Evolutionary conservation across 495 filamentous ascomycete genomes (phyloP).

Genomic region (Penicillium mononematosum): DNA sequence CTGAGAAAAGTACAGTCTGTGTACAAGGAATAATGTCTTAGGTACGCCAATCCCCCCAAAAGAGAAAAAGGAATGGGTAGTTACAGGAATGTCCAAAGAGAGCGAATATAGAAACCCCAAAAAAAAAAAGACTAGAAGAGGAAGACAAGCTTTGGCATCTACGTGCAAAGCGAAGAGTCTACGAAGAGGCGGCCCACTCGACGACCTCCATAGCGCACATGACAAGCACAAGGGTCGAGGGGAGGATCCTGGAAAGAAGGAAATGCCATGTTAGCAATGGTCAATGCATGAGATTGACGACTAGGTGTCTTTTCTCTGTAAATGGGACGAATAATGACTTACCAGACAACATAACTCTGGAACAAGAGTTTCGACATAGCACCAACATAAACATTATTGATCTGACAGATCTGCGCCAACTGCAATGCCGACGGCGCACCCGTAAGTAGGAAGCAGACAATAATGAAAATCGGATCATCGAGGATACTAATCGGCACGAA

Average conservation of each 20-base stretch:
- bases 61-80: not conserved
- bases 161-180: slow-evolving; percentile 8
- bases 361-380: slow-evolving; percentile 92
- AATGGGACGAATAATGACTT: slow-evolving; percentile 32
- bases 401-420: slow-evolving; percentile 96
- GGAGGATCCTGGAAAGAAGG: slow-evolving; percentile 68
- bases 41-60: slow-evolving; percentile 8
- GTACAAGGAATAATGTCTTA: not conserved
- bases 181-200: slow-evolving; percentile 66
- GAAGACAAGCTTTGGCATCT: slow-evolving; percentile 13
- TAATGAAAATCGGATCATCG: slow-evolving; percentile 95
- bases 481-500: slow-evolving; percentile 91
- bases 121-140: not conserved
- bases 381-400: slow-evolving; percentile 91
- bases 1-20: not conserved
- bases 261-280: slow-evolving; percentile 27
- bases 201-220: slow-evolving; percentile 90
- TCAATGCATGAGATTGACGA: not conserved
- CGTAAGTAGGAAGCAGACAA: slow-evolving; percentile 94
- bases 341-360: slow-evolving; percentile 97
- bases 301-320: not conserved
- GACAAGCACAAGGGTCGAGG: slow-evolving; percentile 86
- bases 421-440: slow-evolving; percentile 94
- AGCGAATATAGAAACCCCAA: not conserved
- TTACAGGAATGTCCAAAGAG: slow-evolving; percentile 4